Evolutionary conservation across 179 eudicot genomes (phyloP), one percentile per base, ranked within the genome.

Genomic region (Drosera spatulata): DNA sequence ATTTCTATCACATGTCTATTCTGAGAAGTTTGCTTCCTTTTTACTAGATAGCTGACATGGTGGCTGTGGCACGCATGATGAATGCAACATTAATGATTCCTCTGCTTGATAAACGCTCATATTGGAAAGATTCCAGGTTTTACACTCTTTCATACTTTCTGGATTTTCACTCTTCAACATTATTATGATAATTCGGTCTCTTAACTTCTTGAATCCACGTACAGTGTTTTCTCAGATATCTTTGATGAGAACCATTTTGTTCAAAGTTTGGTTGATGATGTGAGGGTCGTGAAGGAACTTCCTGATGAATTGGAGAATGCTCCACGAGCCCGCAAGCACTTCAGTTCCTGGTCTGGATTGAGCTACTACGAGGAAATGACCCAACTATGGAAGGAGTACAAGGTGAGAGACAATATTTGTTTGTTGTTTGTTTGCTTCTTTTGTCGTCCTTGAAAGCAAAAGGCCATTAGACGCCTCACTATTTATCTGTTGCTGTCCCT

Each of bases 51-150:
- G 81, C 95, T 68, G 97, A 90, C 73, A 87, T 90, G 97, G 97
- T 90, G 64, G 96, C 93, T 60, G 87, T 90, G 73, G 89, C 97
- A 58, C 85, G 73, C 45, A 79, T 90, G 39, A 73, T 90, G 93
- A 85, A 87, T 76, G 93, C 93, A 56, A 87, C 95, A 41, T 69
- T 90, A 62, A 93, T 90, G 64, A 87, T 90, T 70, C 97, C 97
- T 61, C 82, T 76, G 60, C 75, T 90, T 61, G 97, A 90, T 67
- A 90, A 79, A 67, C 82, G 84, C 65, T 90, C 97, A 48, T 90
- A 87, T 64, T 90, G 97, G 97, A 82, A 85, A 65, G 97, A 90
- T 79, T 76, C 87, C 66, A 90, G 97, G 97, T 90, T 11, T 69
- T 47, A 60, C 46, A 13, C 58, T 43, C 44, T 42, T 9, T 52